A percentile compares a stretch with the other conserved stretches of the same genome.
Evolutionary conservation across 768 basidiomycete genomes (phyloP).

Genomic region (Lentinula detonsa): DNA sequence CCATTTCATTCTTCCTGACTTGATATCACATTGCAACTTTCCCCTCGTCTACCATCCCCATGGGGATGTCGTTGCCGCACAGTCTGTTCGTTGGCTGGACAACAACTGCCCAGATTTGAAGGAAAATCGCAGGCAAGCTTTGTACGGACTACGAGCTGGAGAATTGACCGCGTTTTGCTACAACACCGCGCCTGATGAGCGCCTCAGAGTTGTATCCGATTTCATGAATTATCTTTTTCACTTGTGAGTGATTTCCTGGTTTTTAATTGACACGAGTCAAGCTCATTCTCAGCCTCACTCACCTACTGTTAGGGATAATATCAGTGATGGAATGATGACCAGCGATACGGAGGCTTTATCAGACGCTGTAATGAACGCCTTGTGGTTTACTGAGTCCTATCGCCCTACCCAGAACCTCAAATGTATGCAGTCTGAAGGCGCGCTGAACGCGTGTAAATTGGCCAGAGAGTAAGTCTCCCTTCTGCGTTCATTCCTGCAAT

Average conservation of each 20-base stretch:
- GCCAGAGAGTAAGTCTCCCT: slow-evolving; percentile 53
- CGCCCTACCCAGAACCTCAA: slow-evolving; percentile 35
- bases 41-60: slow-evolving; percentile 35
- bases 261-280: slow-evolving; percentile 8
- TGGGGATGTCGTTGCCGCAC: slow-evolving; percentile 38
- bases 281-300: slow-evolving; percentile 3
- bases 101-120: slow-evolving; percentile 39
- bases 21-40: slow-evolving; percentile 46
- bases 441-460: slow-evolving; percentile 53
- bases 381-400: slow-evolving; percentile 52
- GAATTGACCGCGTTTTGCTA: slow-evolving; percentile 65
- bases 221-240: slow-evolving; percentile 61
- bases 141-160: slow-evolving; percentile 58
- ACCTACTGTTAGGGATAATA: slow-evolving; percentile 45
- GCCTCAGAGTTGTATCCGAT: slow-evolving; percentile 60
- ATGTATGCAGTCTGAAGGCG: slow-evolving; percentile 30
- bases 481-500: neutral
- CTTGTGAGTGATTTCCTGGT: slow-evolving; percentile 28
- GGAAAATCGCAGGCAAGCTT: slow-evolving; percentile 35
- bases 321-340: slow-evolving; percentile 75
- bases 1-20: slow-evolving; percentile 46
- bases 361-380: slow-evolving; percentile 64
- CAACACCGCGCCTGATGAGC: slow-evolving; percentile 45
- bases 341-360: slow-evolving; percentile 52
- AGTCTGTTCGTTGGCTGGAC: slow-evolving; percentile 48